Evolutionary conservation across 2,329 filamentous ascomycete species (phyloP), one percentile per base, ranked within the genome.

Genomic region (Nothopassalora personata): DNA sequence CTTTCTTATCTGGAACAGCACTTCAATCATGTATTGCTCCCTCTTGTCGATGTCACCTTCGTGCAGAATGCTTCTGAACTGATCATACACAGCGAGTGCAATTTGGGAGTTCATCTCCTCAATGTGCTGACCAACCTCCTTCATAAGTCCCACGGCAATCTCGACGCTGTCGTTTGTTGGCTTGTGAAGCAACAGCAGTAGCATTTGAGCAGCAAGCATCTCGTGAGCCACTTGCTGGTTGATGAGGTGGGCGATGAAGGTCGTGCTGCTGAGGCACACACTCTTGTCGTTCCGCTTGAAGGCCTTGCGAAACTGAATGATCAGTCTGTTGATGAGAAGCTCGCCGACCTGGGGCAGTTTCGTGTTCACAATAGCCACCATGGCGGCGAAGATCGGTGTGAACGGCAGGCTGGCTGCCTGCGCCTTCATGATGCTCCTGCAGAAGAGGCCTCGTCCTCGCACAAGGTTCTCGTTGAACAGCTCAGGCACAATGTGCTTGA

Each of bases 21-120:
- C 94, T 74, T 99, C 94, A 58, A 99, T 93, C 90, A 96, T 96
- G 76, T 97, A 99, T 76, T 99, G 94, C n/a, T 93, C 92, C 64
- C 94, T 84, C 80, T 96, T 97, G 72, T 97, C 93, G 73, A 99
- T 96, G 71, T 94, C 92, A 48, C 91, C 91, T 74, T 99, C 94
- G 77, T 99, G 93, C 8, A 99, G 79, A 64, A 97, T 97, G 68
- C 88, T 93, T 67, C 94, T 82, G 79, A 99, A 96, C 74, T 96
- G 92, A 70, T 99, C 94, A 71, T 96, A 99, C 7, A 99, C 91
- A 27, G 88, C 89, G 65, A 93, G 84, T 31, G 91, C 87, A 69
- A 97, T 96, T 10, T 89, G 83, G 1, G 86, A 83, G 71, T 90
- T 95, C 91, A 97, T 96, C 73, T 97, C 92, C 72, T 97, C 93